These are phyloP conservation scores for Pichia inconspicua DNA, from an alignment of 1,139 yeast genomes.

Conservation along the genomic window DNA sequence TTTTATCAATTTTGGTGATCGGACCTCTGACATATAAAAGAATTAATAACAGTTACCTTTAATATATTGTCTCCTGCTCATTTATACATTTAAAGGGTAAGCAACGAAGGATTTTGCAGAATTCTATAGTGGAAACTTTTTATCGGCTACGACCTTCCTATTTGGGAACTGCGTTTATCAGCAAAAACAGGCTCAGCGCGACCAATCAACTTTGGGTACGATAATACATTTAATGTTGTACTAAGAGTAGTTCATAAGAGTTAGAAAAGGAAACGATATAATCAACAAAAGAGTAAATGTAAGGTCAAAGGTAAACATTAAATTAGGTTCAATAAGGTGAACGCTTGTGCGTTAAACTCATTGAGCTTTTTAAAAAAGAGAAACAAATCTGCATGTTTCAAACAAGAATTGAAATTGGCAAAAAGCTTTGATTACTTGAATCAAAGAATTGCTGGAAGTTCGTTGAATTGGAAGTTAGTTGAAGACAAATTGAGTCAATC, in stretches of 20 bases:
- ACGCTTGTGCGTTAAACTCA: too few species aligned
- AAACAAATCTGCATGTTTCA: neutral
- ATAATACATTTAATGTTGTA: too few species aligned
- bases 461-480: neutral
- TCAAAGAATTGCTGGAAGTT: neutral
- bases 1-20: conserved; percentile 8
- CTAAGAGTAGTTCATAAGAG: too few species aligned
- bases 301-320: neutral
- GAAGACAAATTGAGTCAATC: neutral
- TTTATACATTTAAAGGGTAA: too few species aligned
- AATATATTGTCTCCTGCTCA: neutral
- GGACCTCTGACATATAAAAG: neutral
- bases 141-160: neutral
- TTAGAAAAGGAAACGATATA: neutral
- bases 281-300: neutral
- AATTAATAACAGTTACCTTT: too few species aligned
- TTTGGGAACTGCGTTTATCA: neutral
- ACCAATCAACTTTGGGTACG: too few species aligned
- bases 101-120: too few species aligned
- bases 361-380: neutral
- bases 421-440: neutral
- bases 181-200: too few species aligned
- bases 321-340: neutral
- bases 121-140: neutral
- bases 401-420: neutral